Evolutionary conservation across 306 rosid species (phyloP), one percentile per base, ranked within the genome.

Genomic region (Spatholobus suberectus): DNA sequence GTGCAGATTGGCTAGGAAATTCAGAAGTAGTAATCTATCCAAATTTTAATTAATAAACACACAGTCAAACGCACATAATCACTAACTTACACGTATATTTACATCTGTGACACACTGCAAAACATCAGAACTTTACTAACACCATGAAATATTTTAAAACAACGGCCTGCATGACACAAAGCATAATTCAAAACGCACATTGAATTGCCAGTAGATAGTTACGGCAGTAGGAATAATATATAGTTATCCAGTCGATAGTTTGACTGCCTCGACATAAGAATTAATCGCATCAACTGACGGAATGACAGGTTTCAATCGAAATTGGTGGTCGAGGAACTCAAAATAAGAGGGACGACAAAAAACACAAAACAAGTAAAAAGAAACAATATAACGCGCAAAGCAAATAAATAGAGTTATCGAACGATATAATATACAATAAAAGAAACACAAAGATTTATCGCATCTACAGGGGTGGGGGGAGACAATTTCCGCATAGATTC

Each of bases 81-180:
- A 70, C 78, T 47, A 85, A 77, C 84, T 82, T 41, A 65, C 82
- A 70, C 5, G 70, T 57, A 81, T 58, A 81, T n/a, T 71, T 58
- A 82, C 55, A 85, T 70, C 73, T 20, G 58, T 65, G 34, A 65
- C 69, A 78, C 21, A 73, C 75, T 9, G 43, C 26, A 4, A 83
- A 81, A 86, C 78, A 88, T 75, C 59, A 5, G 82, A 85, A 88
- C 76, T 86, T 81, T 29, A 75, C 59, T 34, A 81, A 72, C 51
- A 75, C 41, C 85, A 20, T 34, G 10, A 10, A 84, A 44, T 51
- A 69, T 34, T 57, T 80, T 69, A 90, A 67, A 82, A 52, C 84
- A 41, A 24, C 85, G 61, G 78, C 87, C 73, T 63, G 80, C 82
- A 76, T 29, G 26, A 75, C 54, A 76, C 58, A 41, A 73, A 73